Evolutionary conservation across 805 yeast species (phyloP), one percentile per base, ranked within the genome.

Genomic region (Candida loeiensis): DNA sequence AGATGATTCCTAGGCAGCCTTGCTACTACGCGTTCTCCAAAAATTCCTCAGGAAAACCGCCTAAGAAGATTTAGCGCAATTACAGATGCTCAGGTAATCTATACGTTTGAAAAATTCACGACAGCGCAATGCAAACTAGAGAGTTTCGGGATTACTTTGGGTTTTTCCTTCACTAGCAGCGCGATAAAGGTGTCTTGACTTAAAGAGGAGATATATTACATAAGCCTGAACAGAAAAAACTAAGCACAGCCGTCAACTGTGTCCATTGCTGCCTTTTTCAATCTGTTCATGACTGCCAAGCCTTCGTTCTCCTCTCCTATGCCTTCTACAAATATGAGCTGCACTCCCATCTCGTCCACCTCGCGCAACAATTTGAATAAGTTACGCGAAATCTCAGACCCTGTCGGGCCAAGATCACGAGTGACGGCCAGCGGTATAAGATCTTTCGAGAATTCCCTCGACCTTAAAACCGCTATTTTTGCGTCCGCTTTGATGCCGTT

Each of bases 231-330:
- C 19, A 12, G 7, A 11, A 13, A 13, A 27, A 14, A 14, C 14
- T 32, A 34, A 6, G 17, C 21, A 15, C 18, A 15, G 4, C 40
- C 39, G 26, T 45, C 52, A 18, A 74, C 58, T 11, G 67, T 67
- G 37, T 71, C 75, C 4, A 76, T 63, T 0, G 97, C 95, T 3
- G 97, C 97, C 58, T 90, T 90, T 25, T 74, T 70, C 22, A 91
- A 66, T 50, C 99, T 66, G 58, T 93, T 93, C 96, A 93, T 91
- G 26, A 93, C 83, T 0, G 99, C 99, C 41, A 90, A 69, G 0
- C 99, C 99, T 55, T 89, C 93, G 39, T 82, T 74, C 1, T 69
- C 63, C 47, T 85, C 89, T 19, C 69, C 77, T 6, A 89, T 77
- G 0, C 95, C 95, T 58, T 90, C 97, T 1, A 90, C 89, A 35